These are phyloP conservation scores for Mollisiaceae sp. DNA, from an alignment of 2,329 filamentous ascomycete genomes.

Conservation along the genomic window DNA sequence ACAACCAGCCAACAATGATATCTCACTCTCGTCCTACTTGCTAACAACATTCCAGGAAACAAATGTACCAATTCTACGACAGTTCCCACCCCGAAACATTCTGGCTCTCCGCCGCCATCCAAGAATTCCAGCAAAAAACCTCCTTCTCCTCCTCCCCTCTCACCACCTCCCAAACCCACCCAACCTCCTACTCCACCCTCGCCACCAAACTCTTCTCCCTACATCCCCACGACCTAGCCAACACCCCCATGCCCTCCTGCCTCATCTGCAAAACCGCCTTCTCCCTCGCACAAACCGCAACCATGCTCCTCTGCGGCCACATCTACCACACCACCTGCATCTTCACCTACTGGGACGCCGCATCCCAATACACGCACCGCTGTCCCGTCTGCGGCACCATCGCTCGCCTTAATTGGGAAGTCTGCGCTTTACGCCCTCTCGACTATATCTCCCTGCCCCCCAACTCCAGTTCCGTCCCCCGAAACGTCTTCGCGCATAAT, in stretches of 20 bases:
- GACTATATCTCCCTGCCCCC: not conserved
- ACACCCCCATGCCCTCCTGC: not conserved
- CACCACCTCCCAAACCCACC: not conserved
- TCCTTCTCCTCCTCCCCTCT: not conserved
- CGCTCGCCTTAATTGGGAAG: slow-evolving; percentile 23
- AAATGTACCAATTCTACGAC: slow-evolving; percentile 23
- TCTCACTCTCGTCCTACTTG: not conserved
- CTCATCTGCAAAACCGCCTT: not conserved
- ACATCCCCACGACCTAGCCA: not conserved
- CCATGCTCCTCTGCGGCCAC: slow-evolving; percentile 16
- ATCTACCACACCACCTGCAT: slow-evolving; percentile 27
- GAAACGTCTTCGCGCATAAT: slow-evolving; percentile 2
- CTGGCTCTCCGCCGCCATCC: slow-evolving; percentile 16
- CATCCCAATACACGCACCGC: slow-evolving; percentile 17
- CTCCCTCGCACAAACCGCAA: slow-evolving; percentile 4
- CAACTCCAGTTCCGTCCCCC: not conserved
- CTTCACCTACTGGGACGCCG: slow-evolving; percentile 24
- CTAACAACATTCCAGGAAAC: slow-evolving; percentile 15
- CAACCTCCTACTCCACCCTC: not conserved
- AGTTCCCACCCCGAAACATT: slow-evolving; percentile 2
- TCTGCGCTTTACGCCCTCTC: not conserved
- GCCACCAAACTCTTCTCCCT: not conserved
- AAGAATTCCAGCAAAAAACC: not conserved
- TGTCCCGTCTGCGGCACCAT: slow-evolving; percentile 23
- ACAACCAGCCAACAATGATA: not conserved